Conservation (phyloP, 768 basidiomycete species). For the Coprinopsis sp. region DNA sequence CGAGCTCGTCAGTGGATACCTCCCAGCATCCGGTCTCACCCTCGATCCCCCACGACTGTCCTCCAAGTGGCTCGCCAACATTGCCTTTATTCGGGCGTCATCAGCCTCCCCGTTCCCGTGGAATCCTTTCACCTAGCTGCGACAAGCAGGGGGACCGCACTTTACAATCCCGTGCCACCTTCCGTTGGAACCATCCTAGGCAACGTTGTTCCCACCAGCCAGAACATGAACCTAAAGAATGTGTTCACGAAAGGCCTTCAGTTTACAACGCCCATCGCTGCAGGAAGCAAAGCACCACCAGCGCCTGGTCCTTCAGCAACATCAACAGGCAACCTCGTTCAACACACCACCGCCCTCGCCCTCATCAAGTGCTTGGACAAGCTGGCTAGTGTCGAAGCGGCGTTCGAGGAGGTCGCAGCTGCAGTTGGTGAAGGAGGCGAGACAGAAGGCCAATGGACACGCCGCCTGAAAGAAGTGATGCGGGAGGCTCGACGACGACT, state of each 20-base stretch:
- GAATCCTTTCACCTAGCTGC: constrained; percentile 54
- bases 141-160: constrained; percentile 13
- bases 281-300: neutral
- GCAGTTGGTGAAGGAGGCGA: constrained; percentile 41
- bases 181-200: constrained; percentile 66
- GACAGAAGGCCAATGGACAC: constrained; percentile 66
- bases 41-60: constrained; percentile 78
- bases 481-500: constrained; percentile 69
- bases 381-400: constrained; percentile 49
- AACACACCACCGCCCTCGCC: constrained; percentile 78
- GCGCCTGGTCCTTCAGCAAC: constrained; percentile 34
- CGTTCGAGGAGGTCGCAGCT: constrained; percentile 40
- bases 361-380: constrained; percentile 75
- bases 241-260: constrained; percentile 83
- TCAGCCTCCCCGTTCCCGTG: constrained; percentile 71
- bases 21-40: constrained; percentile 62
- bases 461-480: constrained; percentile 62
- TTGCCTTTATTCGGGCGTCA: constrained; percentile 72
- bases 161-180: constrained; percentile 72
- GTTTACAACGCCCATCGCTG: constrained; percentile 1
- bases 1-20: constrained; percentile 53
- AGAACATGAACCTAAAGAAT: constrained; percentile 54
- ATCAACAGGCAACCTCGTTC: constrained; percentile 77
- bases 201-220: constrained; percentile 60
- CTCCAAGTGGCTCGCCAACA: constrained; percentile 87